Evolutionary conservation across 2,329 filamentous ascomycete genomes (phyloP).

Genomic region (Clonostachys sp.): DNA sequence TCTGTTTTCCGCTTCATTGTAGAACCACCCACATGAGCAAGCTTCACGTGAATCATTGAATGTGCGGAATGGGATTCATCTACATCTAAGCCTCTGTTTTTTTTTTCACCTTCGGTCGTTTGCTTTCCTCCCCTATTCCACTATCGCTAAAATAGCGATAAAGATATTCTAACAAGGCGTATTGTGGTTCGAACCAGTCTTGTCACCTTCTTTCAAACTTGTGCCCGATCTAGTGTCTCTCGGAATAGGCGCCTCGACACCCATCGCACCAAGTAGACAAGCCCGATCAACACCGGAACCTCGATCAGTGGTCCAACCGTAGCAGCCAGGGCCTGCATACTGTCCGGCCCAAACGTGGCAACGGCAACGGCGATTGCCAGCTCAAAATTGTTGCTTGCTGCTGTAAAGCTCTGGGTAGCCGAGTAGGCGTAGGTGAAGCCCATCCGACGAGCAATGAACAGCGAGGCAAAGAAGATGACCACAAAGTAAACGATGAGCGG

Average conservation of each 20-base stretch:
- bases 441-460: constrained; percentile 53
- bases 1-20: too few species aligned
- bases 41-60: too few species aligned
- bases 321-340: constrained; percentile 74
- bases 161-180: too few species aligned
- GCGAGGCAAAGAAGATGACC: constrained; percentile 66
- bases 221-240: too few species aligned
- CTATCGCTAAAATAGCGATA: too few species aligned
- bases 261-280: constrained; percentile 71
- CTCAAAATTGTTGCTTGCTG: constrained; percentile 90
- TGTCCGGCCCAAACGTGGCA: constrained; percentile 71
- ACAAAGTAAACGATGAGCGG: constrained; percentile 80
- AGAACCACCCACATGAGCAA: too few species aligned
- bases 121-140: too few species aligned
- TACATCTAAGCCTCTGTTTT: too few species aligned
- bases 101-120: too few species aligned
- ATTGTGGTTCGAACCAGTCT: too few species aligned
- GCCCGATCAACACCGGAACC: constrained; percentile 71
- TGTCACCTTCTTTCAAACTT: too few species aligned
- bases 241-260: constrained; percentile 14
- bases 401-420: constrained; percentile 80
- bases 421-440: constrained; percentile 70
- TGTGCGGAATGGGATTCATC: too few species aligned
- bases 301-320: constrained; percentile 85
- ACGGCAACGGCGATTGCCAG: constrained; percentile 85